Conservation (phyloP, 768 basidiomycete species). For the Amanita jacksonii region DNA sequence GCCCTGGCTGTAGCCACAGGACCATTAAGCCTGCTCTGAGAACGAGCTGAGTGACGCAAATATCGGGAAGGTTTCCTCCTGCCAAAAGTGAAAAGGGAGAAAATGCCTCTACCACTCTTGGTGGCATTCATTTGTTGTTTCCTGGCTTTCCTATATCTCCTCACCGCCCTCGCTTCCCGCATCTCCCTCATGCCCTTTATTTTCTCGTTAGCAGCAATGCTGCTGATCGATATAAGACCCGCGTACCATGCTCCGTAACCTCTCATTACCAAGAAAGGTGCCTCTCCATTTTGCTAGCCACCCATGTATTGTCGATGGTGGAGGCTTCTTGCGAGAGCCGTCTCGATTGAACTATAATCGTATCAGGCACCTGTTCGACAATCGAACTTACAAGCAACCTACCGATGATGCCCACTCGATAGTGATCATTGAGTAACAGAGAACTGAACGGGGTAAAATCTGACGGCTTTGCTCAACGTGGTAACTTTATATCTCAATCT, state of each 20-base stretch:
- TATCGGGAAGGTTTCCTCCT: slow-evolving; percentile 13
- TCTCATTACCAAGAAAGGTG: slow-evolving; percentile 55
- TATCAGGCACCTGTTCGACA: slow-evolving; percentile 7
- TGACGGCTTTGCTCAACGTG: background rate
- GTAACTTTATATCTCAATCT: background rate
- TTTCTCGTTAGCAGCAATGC: background rate
- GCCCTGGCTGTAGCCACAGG: background rate
- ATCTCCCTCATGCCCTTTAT: slow-evolving; percentile 61
- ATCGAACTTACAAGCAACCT: slow-evolving; percentile 6
- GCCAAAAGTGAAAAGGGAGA: slow-evolving; percentile 14
- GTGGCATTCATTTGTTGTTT: slow-evolving; percentile 12
- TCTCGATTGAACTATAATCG: slow-evolving; percentile 30
- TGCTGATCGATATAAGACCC: background rate
- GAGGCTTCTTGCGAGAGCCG: slow-evolving; percentile 36
- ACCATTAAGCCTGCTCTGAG: slow-evolving; percentile 5
- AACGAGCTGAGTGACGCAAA: background rate
- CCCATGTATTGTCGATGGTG: slow-evolving; percentile 56
- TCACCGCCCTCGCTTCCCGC: slow-evolving; percentile 34
- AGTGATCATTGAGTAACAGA: slow-evolving; percentile 27
- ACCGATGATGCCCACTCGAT: slow-evolving; percentile 46
- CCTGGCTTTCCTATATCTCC: slow-evolving; percentile 16
- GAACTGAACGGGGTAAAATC: slow-evolving; percentile 8
- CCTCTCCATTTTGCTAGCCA: slow-evolving; percentile 77
- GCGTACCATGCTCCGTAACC: slow-evolving; percentile 38
- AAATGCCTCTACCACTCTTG: slow-evolving; percentile 14